These are phyloP conservation scores for Ophiostoma novo-ulmi DNA, from an alignment of 2,329 filamentous ascomycete species.

Conservation along the genomic window DNA sequence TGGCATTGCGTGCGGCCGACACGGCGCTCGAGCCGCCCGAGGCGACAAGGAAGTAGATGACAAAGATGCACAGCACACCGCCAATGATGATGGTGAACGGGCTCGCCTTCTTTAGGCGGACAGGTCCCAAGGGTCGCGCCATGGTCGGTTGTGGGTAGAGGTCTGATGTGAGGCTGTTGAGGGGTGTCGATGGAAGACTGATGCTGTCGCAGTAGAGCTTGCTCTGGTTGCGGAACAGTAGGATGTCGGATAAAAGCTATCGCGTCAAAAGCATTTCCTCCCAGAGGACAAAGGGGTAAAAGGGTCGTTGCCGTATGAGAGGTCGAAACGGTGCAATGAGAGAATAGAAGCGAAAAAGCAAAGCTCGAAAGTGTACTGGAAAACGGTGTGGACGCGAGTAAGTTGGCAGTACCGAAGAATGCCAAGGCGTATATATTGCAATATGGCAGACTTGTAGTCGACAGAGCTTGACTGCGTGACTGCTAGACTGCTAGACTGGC, in stretches of 20 bases:
- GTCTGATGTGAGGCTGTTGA: neutral
- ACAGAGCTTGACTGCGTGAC: neutral
- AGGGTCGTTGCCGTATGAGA: neutral
- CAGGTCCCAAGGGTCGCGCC: constrained; percentile 56
- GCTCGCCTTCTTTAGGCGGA: constrained; percentile 74
- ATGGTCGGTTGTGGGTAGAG: constrained; percentile 35
- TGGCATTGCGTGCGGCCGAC: constrained; percentile 38
- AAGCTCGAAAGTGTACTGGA: neutral
- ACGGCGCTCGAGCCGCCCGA: constrained; percentile 34
- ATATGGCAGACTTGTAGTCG: neutral
- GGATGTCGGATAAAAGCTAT: neutral
- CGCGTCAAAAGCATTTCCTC: constrained; percentile 12
- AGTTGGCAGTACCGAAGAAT: neutral
- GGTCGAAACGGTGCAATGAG: neutral
- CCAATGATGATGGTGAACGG: constrained; percentile 71
- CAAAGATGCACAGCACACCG: constrained; percentile 64
- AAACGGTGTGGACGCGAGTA: neutral
- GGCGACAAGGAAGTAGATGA: constrained; percentile 59
- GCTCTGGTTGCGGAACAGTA: neutral
- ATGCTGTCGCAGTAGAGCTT: neutral
- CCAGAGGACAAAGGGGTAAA: neutral
- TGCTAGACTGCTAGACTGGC: neutral
- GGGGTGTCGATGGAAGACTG: neutral
- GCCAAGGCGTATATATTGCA: neutral
- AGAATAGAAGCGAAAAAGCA: neutral